Base-by-base conservation (phyloP, 1,139 yeast genomes). In the Protomyces lactucae-debilis region DNA sequence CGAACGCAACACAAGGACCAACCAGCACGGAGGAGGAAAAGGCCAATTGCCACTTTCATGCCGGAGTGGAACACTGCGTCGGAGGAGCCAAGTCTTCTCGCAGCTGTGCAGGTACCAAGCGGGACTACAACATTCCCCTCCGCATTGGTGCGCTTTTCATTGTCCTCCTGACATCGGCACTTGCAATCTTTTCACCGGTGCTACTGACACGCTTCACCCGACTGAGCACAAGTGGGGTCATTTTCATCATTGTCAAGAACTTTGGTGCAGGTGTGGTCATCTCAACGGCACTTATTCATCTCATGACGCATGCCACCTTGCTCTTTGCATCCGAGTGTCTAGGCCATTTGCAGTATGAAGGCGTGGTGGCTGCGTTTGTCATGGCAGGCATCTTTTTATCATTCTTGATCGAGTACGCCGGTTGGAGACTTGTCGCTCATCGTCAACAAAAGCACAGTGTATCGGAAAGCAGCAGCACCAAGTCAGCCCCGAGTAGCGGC, bases 211-310 rank as follows among this genome's bases (percentile, higher is more conserved):
- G 68, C 25, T 64, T 73, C 52, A 66, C 73, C 64, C 69, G 69
- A 43, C 21, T 48, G n/a, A 28, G 25, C 5, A 55, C 40, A 0
- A 12, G 45, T 16, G 60, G 57, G 12, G 16, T 83, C 83, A 81
- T 85, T 65, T 89, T 84, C 72, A 83, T 87, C 72, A 76, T 85
- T 54, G 88, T 91, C 64, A 88, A 88, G 72, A 88, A 83, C 77
- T 90, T 91, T 73, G 97, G 97, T 67, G 86, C 96, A 0, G 97
- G 97, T 60, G 97, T 91, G 60, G 91, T 91, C 72, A 80, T 90
- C 9, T 93, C 97, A 0, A 91, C 97, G 1, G 91, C 96, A 0
- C 87, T 89, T 71, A 85, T 91, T 65, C 97, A 91, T 76, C 78
- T 91, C 67, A 78, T 91, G 70, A 85, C 80, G 68, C 71, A 69